Base-by-base conservation (phyloP, 1,139 yeast genomes). In the Saccharomyces hybrid region DNA sequence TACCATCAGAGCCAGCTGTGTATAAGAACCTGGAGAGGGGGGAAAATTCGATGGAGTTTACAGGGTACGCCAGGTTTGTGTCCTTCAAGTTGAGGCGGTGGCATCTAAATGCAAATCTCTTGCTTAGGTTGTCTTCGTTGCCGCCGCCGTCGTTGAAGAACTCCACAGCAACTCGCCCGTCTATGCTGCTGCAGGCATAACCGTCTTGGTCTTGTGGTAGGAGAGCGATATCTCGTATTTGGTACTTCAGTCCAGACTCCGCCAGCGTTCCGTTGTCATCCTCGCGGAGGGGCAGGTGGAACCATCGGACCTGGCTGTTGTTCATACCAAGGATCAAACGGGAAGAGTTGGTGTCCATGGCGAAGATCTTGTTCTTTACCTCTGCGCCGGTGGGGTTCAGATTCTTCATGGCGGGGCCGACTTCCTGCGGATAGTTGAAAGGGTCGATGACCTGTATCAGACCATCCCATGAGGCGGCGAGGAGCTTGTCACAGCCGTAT, bases 121-220 rank as follows among this genome's bases (percentile, higher is more conserved):
- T 84, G 0, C 70, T 69, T 19, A 11, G 11, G 44, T 12, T 6
- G 8, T 19, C 24, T 5, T 16, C 26, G 19, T 16, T 11, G 24
- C 44, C 44, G 21, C 73, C 74, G 0, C 73, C 74, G 0, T 79
- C 78, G 55, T 84, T 81, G 57, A 84, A 81, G 65, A 79, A 85
- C 61, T 89, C 96, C 44, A 91, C 80, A 0, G 95, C 86, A 0
- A 88, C 93, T 49, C 96, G 75, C 0, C 97, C 97, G 63, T 90
- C 97, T 12, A 89, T 78, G 2, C 96, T 85, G n/a, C 91, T 77
- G 46, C 86, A 79, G 0, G 88, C 90, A 67, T 83, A 89, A 0
- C 95, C 95, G 16, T 38, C 44, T 47, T 74, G 72, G 2, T 80
- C 80, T 52, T 72, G 66, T 0, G 89, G 88, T 60, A 83, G 77